A percentile compares a stretch with the other conserved stretches of the same genome.
Evolutionary conservation across 257 asterid genomes (phyloP).

Genomic region (Cynanchum wilfordii): DNA sequence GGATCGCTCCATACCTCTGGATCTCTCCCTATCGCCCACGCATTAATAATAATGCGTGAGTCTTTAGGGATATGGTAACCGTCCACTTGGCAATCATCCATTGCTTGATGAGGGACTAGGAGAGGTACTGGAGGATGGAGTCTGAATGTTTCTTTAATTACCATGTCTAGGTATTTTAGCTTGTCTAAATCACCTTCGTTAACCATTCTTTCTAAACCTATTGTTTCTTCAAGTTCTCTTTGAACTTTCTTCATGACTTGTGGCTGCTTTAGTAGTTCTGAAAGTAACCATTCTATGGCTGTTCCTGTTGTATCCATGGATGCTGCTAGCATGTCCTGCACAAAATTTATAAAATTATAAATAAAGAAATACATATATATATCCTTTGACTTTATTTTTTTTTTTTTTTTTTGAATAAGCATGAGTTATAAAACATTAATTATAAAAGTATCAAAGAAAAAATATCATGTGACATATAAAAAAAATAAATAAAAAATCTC

Average conservation of each 20-base stretch:
- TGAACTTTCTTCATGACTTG: slow-evolving; percentile 8
- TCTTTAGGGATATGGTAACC: not conserved
- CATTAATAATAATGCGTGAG: not conserved
- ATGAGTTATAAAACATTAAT: too few relatives aligned
- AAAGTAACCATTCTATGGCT: slow-evolving; percentile 7
- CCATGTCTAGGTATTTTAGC: slow-evolving; percentile 7
- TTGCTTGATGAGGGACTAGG: slow-evolving; percentile 7
- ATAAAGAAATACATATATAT: too few relatives aligned
- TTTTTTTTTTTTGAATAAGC: too few relatives aligned
- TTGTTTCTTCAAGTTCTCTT: not conserved
- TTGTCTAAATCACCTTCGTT: slow-evolving; percentile 3
- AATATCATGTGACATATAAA: too few relatives aligned
- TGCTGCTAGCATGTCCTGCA: slow-evolving; percentile 11
- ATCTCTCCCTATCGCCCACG: not conserved
- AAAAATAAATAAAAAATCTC: not conserved
- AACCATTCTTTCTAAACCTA: slow-evolving; percentile 6
- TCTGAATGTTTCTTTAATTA: slow-evolving; percentile 7
- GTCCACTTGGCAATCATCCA: slow-evolving; percentile 10
- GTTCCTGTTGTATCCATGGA: slow-evolving; percentile 13
- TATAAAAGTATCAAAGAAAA: too few relatives aligned
- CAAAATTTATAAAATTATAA: too few relatives aligned
- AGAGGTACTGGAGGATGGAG: slow-evolving; percentile 10
- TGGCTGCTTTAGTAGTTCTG: slow-evolving; percentile 3
- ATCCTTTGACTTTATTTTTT: too few relatives aligned
- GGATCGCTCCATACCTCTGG: not conserved